Evolutionary conservation across 352 stramenopile species (phyloP).

Genomic region (Pseudoperonospora humuli): DNA sequence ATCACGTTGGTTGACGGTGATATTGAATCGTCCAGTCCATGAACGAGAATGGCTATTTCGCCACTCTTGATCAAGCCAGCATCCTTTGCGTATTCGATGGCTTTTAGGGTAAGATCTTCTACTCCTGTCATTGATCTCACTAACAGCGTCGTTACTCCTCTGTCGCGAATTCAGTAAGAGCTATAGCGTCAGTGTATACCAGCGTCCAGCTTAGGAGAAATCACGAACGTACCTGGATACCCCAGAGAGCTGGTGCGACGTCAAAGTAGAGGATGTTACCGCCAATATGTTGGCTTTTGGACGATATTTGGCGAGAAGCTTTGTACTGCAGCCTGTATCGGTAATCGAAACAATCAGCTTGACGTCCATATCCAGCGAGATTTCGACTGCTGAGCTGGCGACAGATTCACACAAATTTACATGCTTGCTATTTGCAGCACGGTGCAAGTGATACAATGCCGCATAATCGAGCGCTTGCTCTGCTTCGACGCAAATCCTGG

Average conservation of each 20-base stretch:
- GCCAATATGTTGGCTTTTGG: constrained; percentile 83
- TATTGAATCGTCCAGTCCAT: constrained; percentile 81
- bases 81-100: constrained; percentile 77
- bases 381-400: constrained; percentile 95
- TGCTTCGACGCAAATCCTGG: constrained; percentile 88
- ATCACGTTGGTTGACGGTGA: constrained; percentile 84
- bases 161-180: constrained; percentile 15
- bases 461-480: constrained; percentile 76
- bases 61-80: constrained; percentile 71
- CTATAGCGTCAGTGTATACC: background rate
- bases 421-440: constrained; percentile 35
- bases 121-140: constrained; percentile 76
- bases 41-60: constrained; percentile 87
- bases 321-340: constrained; percentile 91
- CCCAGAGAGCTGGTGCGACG: constrained; percentile 62
- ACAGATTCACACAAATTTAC: constrained; percentile 90
- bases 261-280: constrained; percentile 71
- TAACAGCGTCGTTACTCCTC: constrained; percentile 54
- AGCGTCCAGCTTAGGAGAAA: background rate
- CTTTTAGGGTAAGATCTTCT: constrained; percentile 81
- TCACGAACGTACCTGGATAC: constrained; percentile 54
- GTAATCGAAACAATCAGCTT: constrained; percentile 97
- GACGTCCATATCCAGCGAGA: constrained; percentile 93
- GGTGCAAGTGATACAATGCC: constrained; percentile 54
- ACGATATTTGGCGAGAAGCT: constrained; percentile 95